Base-by-base conservation (phyloP, 768 basidiomycete species). In the Lactarius hatsudake region DNA sequence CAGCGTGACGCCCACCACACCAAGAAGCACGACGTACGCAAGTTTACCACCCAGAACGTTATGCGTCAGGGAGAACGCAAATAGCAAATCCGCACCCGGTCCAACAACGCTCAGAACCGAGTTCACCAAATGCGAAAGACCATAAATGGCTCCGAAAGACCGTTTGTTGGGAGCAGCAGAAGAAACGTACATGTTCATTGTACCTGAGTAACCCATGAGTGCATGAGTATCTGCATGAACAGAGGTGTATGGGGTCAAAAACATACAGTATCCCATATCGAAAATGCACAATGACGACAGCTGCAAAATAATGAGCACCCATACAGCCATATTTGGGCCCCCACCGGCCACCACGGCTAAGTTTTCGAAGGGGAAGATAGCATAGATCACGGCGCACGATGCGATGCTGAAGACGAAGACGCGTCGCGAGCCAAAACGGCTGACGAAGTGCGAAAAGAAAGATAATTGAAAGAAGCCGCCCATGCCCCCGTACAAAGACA, bases 101-200 rank as follows among this genome's bases (percentile, higher is more conserved):
- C 87, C 88, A 62, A 83, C 66, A 26, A 76, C 65, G 48, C 79
- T 77, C 74, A 75, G 76, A 66, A 79, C 71, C 34, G 79, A 79
- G 36, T 75, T 73, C 38, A 69, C 65, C 66, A 74, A 70, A 80
- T 82, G 75, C 23, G 74, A 69, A 26, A 77, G 36, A 65, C 89
- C 89, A 69, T 90, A 89, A 23, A 86, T 87, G 1, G 87, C 83
- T 12, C 89, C 89, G 9, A 90, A 80, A 7, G 86, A 84, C 12
- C 83, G 82, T 32, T 81, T 81, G 62, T 87, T 87, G 1, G 89
- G 88, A 0, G 88, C 78, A 10, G 88, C 81, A 5, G 83, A 83
- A 8, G 83, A 80, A 64, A 90, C 85, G 68, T 85, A 88, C 61
- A 90, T 87, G 74, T 88, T 88, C n/a, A 89, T 75, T 57, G 86